Base-by-base conservation (phyloP, 352 stramenopile genomes). In the Heterotrichella gracilis region DNA sequence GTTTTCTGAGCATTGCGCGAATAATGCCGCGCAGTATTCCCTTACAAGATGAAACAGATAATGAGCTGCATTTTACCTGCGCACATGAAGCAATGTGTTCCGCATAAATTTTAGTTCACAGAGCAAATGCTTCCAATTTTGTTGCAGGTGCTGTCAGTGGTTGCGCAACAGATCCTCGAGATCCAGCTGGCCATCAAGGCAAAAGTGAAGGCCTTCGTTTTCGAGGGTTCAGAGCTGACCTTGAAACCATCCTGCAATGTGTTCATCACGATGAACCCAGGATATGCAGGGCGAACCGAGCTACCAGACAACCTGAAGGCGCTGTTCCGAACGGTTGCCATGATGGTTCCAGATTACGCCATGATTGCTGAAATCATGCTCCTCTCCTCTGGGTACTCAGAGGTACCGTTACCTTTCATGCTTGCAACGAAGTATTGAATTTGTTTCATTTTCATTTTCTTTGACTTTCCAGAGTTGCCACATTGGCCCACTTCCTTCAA, bases 301-400 rank as follows among this genome's bases (percentile, higher is more conserved):
- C 74, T 93, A 2, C 85, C 85, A 0, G 85, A 93, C 71, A 92
- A 87, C 14, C 79, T 93, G 2, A 84, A 88, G 22, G 86, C 86
- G 0, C 71, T 94, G 0, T 94, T 94, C 69, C 82, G 87, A n/a
- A 86, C 86, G 0, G 87, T 94, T 66, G 87, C 87, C 0, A 94
- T 94, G 87, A 94, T 94, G 87, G 86, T 94, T 14, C 87, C 87
- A 0, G 87, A 94, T 76, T 94, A 94, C 73, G 84, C 82, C 0
- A 88, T 94, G 81, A 94, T 94, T 70, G 85, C 84, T 39, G 85
- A 94, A 71, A 94, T 94, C 74, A 93, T 93, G 79, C 87, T 94
- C 67, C 94, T 93, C 70, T 84, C 81, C 0, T 93, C 91, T 68
- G 87, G 87, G 1, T 94, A 92, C 71, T 84, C 87, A 42, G 85